Conservation (phyloP, 2,329 filamentous ascomycete genomes). For the Hypoxylon sp. region DNA sequence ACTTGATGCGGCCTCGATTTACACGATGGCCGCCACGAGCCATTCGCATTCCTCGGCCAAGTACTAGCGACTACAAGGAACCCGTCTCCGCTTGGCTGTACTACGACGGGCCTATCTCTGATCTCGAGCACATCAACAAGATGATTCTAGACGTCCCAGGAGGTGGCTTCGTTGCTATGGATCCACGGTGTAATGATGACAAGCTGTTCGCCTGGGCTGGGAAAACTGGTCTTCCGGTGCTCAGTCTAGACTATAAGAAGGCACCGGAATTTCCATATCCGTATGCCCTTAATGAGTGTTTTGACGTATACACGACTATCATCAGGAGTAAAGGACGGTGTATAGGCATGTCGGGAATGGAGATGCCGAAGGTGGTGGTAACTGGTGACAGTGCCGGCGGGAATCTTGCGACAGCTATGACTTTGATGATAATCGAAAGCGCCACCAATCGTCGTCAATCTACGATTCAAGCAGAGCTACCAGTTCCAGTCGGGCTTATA, state of each 20-base stretch:
- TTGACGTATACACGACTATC: conserved; percentile 84
- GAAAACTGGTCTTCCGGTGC: conserved; percentile 85
- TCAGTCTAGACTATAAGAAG: conserved; percentile 92
- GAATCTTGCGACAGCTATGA: conserved; percentile 83
- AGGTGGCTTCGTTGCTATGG: conserved; percentile 97
- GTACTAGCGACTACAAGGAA: conserved; percentile 83
- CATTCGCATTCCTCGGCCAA: conserved; percentile 85
- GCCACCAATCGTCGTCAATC: conserved; percentile 69
- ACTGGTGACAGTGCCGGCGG: conserved; percentile 87
- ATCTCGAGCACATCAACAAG: conserved; percentile 80
- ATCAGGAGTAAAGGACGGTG: conserved; percentile 79
- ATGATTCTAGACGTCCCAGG: conserved; percentile 92
- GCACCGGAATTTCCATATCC: conserved; percentile 88
- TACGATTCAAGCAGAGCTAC: conserved; percentile 71
- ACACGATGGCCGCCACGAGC: conserved; percentile 85
- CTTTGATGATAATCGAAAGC: conserved; percentile 90
- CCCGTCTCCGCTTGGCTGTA: conserved; percentile 91
- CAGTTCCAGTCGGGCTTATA: conserved; percentile 82
- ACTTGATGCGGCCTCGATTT: conserved; percentile 80
- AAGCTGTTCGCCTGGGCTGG: conserved; percentile 93
- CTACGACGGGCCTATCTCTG: conserved; percentile 87
- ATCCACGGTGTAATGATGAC: conserved; percentile 93
- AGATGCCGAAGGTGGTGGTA: conserved; percentile 76
- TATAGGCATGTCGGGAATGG: conserved; percentile 77
- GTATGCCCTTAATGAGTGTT: conserved; percentile 88